Percentiles rank a stretch among this genome's conserved stretches.
Evolutionary conservation across 139 green algal species (phyloP).

Genomic region (Dunaliella primolecta): DNA sequence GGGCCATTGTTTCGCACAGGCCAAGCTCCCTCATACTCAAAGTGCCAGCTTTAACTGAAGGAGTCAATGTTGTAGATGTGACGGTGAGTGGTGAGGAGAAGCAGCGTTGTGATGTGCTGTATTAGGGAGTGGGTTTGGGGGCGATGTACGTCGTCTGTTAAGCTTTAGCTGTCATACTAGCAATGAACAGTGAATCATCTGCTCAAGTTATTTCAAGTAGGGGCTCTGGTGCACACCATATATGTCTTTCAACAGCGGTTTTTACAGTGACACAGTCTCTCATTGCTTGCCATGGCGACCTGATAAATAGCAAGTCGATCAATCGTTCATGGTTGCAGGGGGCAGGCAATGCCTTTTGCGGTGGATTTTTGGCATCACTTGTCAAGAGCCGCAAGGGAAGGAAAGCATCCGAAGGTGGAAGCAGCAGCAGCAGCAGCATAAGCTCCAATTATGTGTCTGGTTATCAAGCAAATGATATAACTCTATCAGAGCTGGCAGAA

Average conservation of each 20-base stretch:
- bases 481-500: conserved; percentile 12
- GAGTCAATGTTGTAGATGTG: conserved; percentile 40
- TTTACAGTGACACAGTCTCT: too few relatives aligned
- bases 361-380: conserved; percentile 44
- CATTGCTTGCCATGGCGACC: too few relatives aligned
- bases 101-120: not conserved
- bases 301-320: not conserved
- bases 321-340: conserved; percentile 15
- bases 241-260: too few relatives aligned
- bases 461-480: not conserved
- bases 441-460: not conserved
- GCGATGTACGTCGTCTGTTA: not conserved
- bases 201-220: not conserved
- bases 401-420: not conserved
- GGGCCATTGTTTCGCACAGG: conserved; percentile 28
- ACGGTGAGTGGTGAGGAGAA: conserved; percentile 18
- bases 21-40: not conserved
- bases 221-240: too few relatives aligned
- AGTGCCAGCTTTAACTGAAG: conserved; percentile 19
- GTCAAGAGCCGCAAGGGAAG: not conserved
- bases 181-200: not conserved
- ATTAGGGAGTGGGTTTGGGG: not conserved
- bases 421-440: conserved; percentile 4
- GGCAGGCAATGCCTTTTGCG: conserved; percentile 66
- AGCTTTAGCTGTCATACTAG: not conserved